A percentile compares a stretch with the other conserved stretches of the same genome.
Conservation (phyloP, 2,329 filamentous ascomycete species). For the Botryotinia narcissicola region DNA sequence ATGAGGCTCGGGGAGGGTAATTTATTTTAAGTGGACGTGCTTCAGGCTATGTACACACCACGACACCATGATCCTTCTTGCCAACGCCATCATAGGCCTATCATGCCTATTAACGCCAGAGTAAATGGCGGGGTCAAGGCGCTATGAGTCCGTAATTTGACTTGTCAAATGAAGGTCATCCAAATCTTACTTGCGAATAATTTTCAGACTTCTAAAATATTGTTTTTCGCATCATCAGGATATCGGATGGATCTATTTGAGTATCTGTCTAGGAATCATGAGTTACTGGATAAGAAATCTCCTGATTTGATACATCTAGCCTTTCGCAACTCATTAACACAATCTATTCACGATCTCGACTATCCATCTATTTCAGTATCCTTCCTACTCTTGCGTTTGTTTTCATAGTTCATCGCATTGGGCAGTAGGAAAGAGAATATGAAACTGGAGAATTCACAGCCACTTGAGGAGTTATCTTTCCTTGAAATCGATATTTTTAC, state of each 20-base stretch:
- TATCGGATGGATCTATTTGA: not conserved
- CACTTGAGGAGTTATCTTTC: not conserved
- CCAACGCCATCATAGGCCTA: not conserved
- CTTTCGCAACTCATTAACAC: not conserved
- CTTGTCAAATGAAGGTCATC: not conserved
- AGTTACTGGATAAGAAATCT: not conserved
- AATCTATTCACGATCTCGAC: not conserved
- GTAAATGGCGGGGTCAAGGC: not conserved
- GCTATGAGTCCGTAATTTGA: not conserved
- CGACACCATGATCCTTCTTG: too few species aligned
- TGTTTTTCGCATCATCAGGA: not conserved
- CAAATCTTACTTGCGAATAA: not conserved
- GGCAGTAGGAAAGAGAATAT: not conserved
- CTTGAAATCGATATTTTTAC: not conserved
- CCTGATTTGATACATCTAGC: not conserved
- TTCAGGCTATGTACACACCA: not conserved
- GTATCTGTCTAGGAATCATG: not conserved
- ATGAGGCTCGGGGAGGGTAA: not conserved
- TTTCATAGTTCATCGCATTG: not conserved
- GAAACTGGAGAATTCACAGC: not conserved
- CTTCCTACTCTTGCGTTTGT: not conserved
- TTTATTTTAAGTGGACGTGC: not conserved
- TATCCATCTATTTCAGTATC: not conserved
- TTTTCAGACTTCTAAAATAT: not conserved
- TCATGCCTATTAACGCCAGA: not conserved